A percentile compares a stretch with the other conserved stretches of the same genome.
These are phyloP conservation scores for Exsudoporus floridanus DNA, from an alignment of 1,284 basidiomycete species.

Conservation along the genomic window DNA sequence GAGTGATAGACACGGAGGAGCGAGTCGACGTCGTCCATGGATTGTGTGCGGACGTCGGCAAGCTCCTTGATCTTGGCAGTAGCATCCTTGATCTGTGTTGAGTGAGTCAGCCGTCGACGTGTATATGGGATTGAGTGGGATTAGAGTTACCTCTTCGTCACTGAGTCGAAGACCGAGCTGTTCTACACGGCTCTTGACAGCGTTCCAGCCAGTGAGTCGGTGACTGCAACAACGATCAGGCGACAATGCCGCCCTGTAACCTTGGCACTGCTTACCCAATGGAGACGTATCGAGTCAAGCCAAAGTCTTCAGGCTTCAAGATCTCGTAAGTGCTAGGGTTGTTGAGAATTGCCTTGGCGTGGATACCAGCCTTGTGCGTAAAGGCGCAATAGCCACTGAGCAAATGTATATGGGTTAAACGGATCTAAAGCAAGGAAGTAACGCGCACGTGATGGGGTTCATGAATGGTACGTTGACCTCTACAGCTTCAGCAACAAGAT, in stretches of 20 bases:
- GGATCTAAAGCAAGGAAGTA: not conserved
- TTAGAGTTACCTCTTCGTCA: conserved; percentile 72
- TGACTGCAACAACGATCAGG: conserved; percentile 50
- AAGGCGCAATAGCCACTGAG: conserved; percentile 95
- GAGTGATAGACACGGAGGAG: conserved; percentile 94
- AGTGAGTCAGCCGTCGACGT: not conserved
- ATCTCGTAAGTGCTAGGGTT: conserved; percentile 99
- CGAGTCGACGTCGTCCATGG: conserved; percentile 98
- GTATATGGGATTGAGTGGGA: not conserved
- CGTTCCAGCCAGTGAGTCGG: conserved; percentile 97
- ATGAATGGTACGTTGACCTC: conserved; percentile 98
- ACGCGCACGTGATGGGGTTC: conserved; percentile 81
- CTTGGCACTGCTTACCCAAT: conserved; percentile 66
- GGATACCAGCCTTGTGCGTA: conserved; percentile 99
- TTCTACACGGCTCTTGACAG: conserved; percentile 98
- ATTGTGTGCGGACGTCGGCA: conserved; percentile 96
- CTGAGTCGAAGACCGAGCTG: conserved; percentile 86
- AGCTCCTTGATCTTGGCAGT: conserved; percentile 99
- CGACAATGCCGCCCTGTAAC: not conserved
- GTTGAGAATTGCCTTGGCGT: conserved; percentile 99
- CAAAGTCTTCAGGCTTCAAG: conserved; percentile 97
- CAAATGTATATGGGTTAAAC: conserved; percentile 6
- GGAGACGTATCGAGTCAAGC: conserved; percentile 95
- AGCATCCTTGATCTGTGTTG: conserved; percentile 84
- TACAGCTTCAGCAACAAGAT: conserved; percentile 97